Conservation (phyloP, 805 yeast genomes). For the Candida golubevii region DNA sequence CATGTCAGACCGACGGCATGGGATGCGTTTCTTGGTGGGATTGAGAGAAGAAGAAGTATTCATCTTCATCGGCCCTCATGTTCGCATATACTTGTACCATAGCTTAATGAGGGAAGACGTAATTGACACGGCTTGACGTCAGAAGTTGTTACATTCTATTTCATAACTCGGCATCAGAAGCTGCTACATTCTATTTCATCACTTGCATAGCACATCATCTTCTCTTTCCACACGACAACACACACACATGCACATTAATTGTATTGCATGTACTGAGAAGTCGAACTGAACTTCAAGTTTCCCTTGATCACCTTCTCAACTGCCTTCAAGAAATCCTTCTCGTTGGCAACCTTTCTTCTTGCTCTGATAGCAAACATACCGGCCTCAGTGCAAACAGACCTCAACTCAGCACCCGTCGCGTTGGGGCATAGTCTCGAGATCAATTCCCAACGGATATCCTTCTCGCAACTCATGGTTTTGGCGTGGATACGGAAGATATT, state of each 20-base stretch:
- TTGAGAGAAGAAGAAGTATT: no score
- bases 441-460: slow-evolving; percentile 97
- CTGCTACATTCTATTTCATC: no score
- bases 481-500: slow-evolving; percentile 96
- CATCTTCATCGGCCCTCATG: no score
- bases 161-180: no score
- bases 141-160: no score
- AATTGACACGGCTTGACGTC: no score
- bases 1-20: slow-evolving; percentile 95
- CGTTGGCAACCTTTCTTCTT: slow-evolving; percentile 96
- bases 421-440: slow-evolving; percentile 97
- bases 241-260: slow-evolving; percentile 42
- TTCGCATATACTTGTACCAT: no score
- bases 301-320: slow-evolving; percentile 99
- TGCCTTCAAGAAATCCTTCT: slow-evolving; percentile 94
- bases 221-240: no score
- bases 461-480: slow-evolving; percentile 95
- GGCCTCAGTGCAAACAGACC: slow-evolving; percentile 98
- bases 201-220: no score
- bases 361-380: slow-evolving; percentile 99
- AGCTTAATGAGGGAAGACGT: no score
- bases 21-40: slow-evolving; percentile 98
- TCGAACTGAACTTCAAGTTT: slow-evolving; percentile 93
- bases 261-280: slow-evolving; percentile 98
- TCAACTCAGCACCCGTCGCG: slow-evolving; percentile 96